Base-by-base conservation (phyloP, 192 early-diverging fungal species). In the Jimgerdemannia lactiflua region DNA sequence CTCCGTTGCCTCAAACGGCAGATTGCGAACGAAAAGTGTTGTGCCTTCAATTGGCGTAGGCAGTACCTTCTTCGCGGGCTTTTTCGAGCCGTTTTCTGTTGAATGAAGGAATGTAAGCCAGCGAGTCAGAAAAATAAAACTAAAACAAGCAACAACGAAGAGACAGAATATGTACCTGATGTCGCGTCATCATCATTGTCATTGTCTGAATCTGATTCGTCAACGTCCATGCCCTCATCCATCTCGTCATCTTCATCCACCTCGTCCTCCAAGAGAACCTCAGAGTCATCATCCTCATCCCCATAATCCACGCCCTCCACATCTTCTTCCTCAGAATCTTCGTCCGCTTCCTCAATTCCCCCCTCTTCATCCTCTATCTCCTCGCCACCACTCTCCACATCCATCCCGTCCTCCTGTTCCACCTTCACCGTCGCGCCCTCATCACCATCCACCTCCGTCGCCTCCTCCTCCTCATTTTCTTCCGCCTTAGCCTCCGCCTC, bases 1-100 rank as follows among this genome's bases (percentile, higher is more conserved):
- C 78, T 97, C 91, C 14, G 91, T 92, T 3, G 94, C 94, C 39
- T 98, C 97, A 77, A 96, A 98, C 49, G 91, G 88, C 79, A 98
- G 78, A 82, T 98, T 98, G 65, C 96, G 89, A 71, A 98, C 89
- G 83, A 98, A 98, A 49, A 98, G 89, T 18, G 96, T 98, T 49
- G 91, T 92, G 39, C 91, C 88, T 63, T 88, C 85, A n/a, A 85
- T 80, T 44, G 79, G 74, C 14, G 78, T 74, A 42, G 87, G 84
- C 29, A 82, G 71, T 39, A 71, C 75, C 43, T 73, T 71, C 43
- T 82, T 76, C 18, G 17, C 4, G 29, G 54, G 75, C 59, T 44
- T 74, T 65, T 64, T n/a, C n/a, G n/a, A n/a, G n/a, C n/a, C n/a
- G n/a, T n/a, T n/a, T n/a, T n/a, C 14, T 64, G 67, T 73, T 17